Evolutionary conservation across 495 filamentous ascomycete genomes (phyloP).

Genomic region (Amniculicola lignicola): DNA sequence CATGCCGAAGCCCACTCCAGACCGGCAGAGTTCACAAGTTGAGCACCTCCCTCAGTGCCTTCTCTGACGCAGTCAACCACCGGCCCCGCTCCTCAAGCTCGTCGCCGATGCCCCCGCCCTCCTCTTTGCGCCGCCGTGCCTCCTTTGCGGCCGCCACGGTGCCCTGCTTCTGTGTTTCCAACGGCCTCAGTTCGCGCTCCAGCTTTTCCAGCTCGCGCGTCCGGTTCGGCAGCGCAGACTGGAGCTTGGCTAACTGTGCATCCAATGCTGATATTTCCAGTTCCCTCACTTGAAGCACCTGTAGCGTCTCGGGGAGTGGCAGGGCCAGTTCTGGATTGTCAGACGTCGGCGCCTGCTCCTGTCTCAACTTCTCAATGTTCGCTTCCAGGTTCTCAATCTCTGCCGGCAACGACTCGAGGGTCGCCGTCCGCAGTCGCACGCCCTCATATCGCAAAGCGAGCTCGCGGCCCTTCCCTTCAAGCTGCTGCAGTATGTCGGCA

Average conservation of each 20-base stretch:
- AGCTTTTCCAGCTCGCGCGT: conserved; percentile 68
- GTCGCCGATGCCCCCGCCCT: conserved; percentile 65
- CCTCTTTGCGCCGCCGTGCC: conserved; percentile 72
- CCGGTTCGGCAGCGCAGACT: conserved; percentile 65
- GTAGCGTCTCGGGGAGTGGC: conserved; percentile 58
- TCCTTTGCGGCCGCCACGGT: conserved; percentile 70
- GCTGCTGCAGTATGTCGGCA: conserved; percentile 62
- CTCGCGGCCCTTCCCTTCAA: conserved; percentile 66
- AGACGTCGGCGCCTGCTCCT: conserved; percentile 46
- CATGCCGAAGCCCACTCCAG: too few relatives aligned
- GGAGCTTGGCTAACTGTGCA: conserved; percentile 62
- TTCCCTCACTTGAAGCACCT: conserved; percentile 57
- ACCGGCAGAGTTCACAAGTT: conserved; percentile 41
- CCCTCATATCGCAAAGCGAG: conserved; percentile 58
- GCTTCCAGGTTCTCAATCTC: conserved; percentile 61
- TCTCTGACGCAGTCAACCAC: conserved; percentile 75
- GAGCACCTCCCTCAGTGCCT: conserved; percentile 64
- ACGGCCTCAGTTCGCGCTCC: conserved; percentile 64
- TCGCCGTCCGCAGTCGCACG: conserved; percentile 58
- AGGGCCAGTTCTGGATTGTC: conserved; percentile 45
- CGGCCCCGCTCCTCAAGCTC: conserved; percentile 78
- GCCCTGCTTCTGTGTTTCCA: conserved; percentile 69
- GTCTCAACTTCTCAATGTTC: conserved; percentile 53
- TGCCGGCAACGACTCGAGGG: conserved; percentile 59
- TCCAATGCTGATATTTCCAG: conserved; percentile 63